Evolutionary conservation across 495 filamentous ascomycete genomes (phyloP).

Genomic region (Tuber aestivum): DNA sequence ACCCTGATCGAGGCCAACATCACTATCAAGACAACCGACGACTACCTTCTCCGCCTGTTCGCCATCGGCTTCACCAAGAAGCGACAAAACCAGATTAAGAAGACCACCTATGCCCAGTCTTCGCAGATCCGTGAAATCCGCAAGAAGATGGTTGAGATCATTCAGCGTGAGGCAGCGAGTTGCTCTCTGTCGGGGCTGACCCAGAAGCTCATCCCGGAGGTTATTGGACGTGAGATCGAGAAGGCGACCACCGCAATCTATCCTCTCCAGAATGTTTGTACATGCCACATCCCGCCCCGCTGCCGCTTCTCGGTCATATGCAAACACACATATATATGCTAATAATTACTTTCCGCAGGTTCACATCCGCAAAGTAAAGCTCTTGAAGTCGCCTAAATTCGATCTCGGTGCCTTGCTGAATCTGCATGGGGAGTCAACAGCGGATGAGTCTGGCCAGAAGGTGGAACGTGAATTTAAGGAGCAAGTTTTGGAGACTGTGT

Average conservation of each 20-base stretch:
- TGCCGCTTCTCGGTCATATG: constrained; percentile 10
- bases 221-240: constrained; percentile 98
- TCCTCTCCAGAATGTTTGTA: constrained; percentile 91
- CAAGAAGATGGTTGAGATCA: constrained; percentile 99
- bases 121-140: constrained; percentile 95
- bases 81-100: constrained; percentile 98
- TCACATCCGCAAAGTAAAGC: constrained; percentile 99
- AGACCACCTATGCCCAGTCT: constrained; percentile 93
- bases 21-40: constrained; percentile 98
- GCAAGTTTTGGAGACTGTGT: constrained; percentile 85
- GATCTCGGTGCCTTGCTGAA: constrained; percentile 91
- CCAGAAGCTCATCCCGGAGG: constrained; percentile 96
- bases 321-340: constrained; percentile 17
- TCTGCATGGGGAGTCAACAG: constrained; percentile 92
- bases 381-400: constrained; percentile 96
- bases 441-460: constrained; percentile 96
- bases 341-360: constrained; percentile 55
- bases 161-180: constrained; percentile 86
- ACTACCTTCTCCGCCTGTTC: constrained; percentile 97
- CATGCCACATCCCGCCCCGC: constrained; percentile 1
- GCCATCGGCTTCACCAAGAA: constrained; percentile 98
- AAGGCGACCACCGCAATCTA: constrained; percentile 99
- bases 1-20: constrained; percentile 98
- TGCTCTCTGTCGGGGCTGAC: constrained; percentile 92
- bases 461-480: constrained; percentile 99